Evolutionary conservation across 1,139 yeast species (phyloP), one percentile per base, ranked within the genome.

Genomic region (Arxiozyma bovina): DNA sequence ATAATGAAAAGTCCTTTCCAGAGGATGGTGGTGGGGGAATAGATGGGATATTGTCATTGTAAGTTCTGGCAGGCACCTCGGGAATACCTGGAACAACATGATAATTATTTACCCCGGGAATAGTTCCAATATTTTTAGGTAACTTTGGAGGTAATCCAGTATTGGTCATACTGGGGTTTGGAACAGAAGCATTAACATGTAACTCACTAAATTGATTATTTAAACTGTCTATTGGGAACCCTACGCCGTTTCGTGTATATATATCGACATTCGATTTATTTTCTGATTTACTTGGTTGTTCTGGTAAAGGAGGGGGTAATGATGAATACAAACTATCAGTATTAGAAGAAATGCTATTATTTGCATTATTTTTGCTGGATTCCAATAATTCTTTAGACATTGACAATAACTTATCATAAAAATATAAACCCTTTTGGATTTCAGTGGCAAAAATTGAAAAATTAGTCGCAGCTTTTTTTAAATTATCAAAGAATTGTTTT

Each of bases 401-500:
- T 70, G 70, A 70, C 38, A 76, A 68, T 50, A 90, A 70, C 49
- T 81, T 78, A 3, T 73, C 71, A 67, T 91, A 91, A 62, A 89
- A 87, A 15, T 72, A 76, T 17, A 70, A 65, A 0, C 96, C 96
- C 60, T 80, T 82, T 15, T 71, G 69, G 54, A 82, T 69, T 2
- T 95, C 96, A 11, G 72, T 72, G 20, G 74, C 71, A 60, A 84
- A 84, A 38, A 57, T 53, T 8, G 57, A 38, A 85, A 93, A 89
- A 20, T 71, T 69, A 7, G 74, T 72, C 55, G 73, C 74, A 0
- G 82, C 77, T 38, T 69, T 66, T 58, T 82, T 75, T 56, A 85
- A 78, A 49, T 74, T 72, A 6, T 73, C 73, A 44, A 50, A 55
- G 83, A 79, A 63, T 56, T 71, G 63, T 50, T 74, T 58, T 60